Evolutionary conservation across 2,329 filamentous ascomycete genomes (phyloP).

Genomic region (Penicillium freii): DNA sequence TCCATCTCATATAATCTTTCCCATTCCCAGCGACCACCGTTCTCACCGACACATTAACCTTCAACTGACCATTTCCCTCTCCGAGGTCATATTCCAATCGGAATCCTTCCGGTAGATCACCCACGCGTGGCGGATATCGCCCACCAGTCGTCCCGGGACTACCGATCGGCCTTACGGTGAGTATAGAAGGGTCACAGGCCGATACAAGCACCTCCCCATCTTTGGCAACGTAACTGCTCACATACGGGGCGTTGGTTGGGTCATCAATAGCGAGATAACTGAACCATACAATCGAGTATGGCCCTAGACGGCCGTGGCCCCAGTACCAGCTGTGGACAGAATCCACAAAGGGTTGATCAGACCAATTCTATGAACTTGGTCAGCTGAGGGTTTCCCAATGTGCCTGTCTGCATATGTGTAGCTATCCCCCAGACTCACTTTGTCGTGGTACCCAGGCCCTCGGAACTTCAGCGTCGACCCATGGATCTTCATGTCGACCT

Average conservation of each 20-base stretch:
- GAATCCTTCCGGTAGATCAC: conserved; percentile 19
- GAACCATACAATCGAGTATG: conserved; percentile 49
- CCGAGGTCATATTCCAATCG: conserved; percentile 15
- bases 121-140: conserved; percentile 20
- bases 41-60: conserved; percentile 13
- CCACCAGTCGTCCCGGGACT: conserved; percentile 3
- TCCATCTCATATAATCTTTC: conserved; percentile 25
- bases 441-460: conserved; percentile 49
- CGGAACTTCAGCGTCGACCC: conserved; percentile 35
- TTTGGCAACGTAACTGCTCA: conserved; percentile 33
- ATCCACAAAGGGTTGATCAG: conserved; percentile 35
- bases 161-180: conserved; percentile 17
- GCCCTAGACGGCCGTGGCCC: conserved; percentile 46
- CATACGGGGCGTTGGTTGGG: conserved; percentile 27
- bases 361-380: conserved; percentile 42
- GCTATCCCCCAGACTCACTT: conserved; percentile 23
- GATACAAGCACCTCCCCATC: conserved; percentile 29
- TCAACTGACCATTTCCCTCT: conserved; percentile 9
- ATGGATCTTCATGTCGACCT: conserved; percentile 31
- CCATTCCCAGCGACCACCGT: conserved; percentile 14
- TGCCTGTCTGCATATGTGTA: no score
- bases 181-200: conserved; percentile 21
- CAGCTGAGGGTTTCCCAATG: background rate
- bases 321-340: conserved; percentile 44
- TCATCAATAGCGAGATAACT: conserved; percentile 27